Evolutionary conservation across 2,329 filamentous ascomycete species (phyloP).

Genomic region (Mycocentrospora acerina): DNA sequence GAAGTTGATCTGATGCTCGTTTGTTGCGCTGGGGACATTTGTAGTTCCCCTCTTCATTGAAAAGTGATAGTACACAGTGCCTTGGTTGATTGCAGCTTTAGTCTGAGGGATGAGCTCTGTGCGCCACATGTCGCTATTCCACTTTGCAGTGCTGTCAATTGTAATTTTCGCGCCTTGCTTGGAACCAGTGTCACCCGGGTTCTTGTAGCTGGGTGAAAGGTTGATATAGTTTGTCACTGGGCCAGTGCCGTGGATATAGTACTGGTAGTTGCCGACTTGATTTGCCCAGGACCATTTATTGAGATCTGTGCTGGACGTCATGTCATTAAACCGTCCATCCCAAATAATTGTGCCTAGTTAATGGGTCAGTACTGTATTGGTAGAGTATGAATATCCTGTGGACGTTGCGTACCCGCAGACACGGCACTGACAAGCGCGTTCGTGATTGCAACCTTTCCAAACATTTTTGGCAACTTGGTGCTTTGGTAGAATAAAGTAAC

Average conservation of each 20-base stretch:
- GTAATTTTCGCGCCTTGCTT: constrained; percentile 69
- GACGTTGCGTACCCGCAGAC: constrained; percentile 27
- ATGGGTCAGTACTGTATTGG: constrained; percentile 1
- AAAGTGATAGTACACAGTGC: constrained; percentile 73
- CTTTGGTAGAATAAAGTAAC: not conserved
- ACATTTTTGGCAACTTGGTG: constrained; percentile 21
- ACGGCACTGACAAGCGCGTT: constrained; percentile 35
- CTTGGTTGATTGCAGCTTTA: constrained; percentile 62
- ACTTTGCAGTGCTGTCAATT: constrained; percentile 64
- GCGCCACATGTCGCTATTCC: constrained; percentile 74
- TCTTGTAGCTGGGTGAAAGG: constrained; percentile 62
- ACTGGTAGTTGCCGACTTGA: constrained; percentile 70
- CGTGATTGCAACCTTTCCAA: constrained; percentile 31
- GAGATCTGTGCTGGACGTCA: constrained; percentile 57
- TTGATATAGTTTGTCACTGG: constrained; percentile 62
- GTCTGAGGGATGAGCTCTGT: constrained; percentile 75
- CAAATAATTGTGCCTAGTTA: constrained; percentile 55
- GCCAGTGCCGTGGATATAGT: constrained; percentile 70
- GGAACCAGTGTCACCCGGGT: constrained; percentile 62
- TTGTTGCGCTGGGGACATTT: constrained; percentile 62
- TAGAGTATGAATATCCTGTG: not conserved
- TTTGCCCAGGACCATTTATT: constrained; percentile 67
- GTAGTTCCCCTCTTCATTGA: constrained; percentile 60
- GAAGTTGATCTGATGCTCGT: constrained; percentile 68
- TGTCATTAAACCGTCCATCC: constrained; percentile 67